Base-by-base conservation (phyloP, 495 filamentous ascomycete genomes). In the Cercophora scortea region DNA sequence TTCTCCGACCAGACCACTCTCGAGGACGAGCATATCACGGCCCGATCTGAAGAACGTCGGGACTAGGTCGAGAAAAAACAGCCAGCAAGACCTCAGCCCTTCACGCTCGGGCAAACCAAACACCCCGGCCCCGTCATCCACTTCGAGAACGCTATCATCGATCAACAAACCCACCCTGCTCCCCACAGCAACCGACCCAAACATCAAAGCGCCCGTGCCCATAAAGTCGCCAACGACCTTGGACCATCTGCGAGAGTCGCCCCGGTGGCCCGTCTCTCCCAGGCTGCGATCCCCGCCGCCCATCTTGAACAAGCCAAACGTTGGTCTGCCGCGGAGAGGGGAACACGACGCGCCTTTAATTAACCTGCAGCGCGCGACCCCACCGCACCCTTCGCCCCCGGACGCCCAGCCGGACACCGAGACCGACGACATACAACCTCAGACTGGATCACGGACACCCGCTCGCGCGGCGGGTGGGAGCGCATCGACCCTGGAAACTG, bases 401-500 rank as follows among this genome's bases (percentile, higher is more conserved):
- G 67, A 72, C 35, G 49, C 62, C 53, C 61, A 64, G 36, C 67
- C 72, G 11, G 76, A 78, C 45, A 69, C 66, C 49, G 80, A 81
- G 47, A 61, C 65, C 55, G 81, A 87, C 55, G 84, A 85, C 34
- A 61, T 61, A 45, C 56, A 71, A 44, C 55, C 74, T 12, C 66
- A 71, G 42, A 67, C 79, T 15, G 83, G 81, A 45, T 81, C 83
- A 69, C 73, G 75, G 61, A 85, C 83, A 38, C 81, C 83, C 15
- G 79, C 74, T 46, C 83, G 90, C 62, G 83, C 80, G 19, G 72
- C 72, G 43, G 85, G 81, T 60, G 85, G 83, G 48, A 79, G 77
- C 54, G 77, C 79, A 17, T 82, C 87, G 15, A 81, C 81, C 41
- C 72, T 98, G 48, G 93, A 95, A 68, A 98, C 93, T 0, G 93